Percentiles rank a stretch among this genome's conserved stretches.
Conservation (phyloP, 2,329 filamentous ascomycete genomes). For the Exophiala aquamarina region DNA sequence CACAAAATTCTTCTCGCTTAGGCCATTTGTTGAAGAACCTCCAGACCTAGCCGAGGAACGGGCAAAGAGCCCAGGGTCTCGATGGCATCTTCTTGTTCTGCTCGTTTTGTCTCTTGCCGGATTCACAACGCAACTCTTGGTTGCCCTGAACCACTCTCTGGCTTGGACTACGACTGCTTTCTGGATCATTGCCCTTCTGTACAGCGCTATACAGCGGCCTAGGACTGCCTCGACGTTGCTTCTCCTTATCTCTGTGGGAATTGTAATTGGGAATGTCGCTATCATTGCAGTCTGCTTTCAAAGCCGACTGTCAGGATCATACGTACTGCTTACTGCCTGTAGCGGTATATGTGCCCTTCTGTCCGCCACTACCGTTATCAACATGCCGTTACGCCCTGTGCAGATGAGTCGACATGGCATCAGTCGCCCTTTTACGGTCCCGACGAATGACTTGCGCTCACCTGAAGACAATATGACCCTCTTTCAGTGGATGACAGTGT, state of each 20-base stretch:
- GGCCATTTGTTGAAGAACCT: conserved; percentile 25
- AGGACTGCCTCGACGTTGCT: conserved; percentile 18
- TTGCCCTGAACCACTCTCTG: conserved; percentile 14
- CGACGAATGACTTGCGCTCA: conserved; percentile 62
- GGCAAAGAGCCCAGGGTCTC: conserved; percentile 2
- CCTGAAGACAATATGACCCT: conserved; percentile 78
- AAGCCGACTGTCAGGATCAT: not conserved
- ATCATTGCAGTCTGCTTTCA: conserved; percentile 12
- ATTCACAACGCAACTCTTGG: conserved; percentile 13
- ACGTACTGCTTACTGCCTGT: conserved; percentile 6
- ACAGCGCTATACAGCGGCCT: conserved; percentile 14
- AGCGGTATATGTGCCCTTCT: conserved; percentile 12
- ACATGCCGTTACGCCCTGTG: conserved; percentile 70
- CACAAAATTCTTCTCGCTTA: not conserved
- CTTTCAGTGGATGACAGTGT: conserved; percentile 82
- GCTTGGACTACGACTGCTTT: conserved; percentile 5
- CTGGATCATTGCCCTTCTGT: conserved; percentile 13
- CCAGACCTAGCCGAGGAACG: conserved; percentile 1
- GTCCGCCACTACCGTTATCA: conserved; percentile 56
- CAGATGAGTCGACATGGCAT: conserved; percentile 56
- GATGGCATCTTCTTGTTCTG: conserved; percentile 13
- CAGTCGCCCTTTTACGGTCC: conserved; percentile 55
- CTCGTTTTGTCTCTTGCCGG: conserved; percentile 16
- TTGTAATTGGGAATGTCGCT: conserved; percentile 6
- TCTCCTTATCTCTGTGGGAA: conserved; percentile 8